Evolutionary conservation across 2,329 filamentous ascomycete species (phyloP).

Genomic region (Fusarium sulawesiense): DNA sequence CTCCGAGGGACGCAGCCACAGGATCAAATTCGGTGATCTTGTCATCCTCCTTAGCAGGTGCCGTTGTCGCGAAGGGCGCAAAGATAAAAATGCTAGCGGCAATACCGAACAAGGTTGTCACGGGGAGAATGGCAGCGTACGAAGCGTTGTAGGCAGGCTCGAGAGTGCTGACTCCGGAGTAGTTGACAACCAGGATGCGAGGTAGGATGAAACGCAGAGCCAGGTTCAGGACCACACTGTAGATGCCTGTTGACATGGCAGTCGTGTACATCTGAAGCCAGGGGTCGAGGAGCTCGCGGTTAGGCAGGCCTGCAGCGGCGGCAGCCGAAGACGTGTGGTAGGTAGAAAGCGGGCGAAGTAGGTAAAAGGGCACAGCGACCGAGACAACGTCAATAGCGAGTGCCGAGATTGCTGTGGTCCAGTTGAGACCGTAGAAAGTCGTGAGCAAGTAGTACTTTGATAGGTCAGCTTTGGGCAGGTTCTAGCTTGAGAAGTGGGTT

Average conservation of each 20-base stretch:
- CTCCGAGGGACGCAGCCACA: constrained; percentile 70
- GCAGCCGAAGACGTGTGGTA: constrained; percentile 67
- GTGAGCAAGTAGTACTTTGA: constrained; percentile 76
- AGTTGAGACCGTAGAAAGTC: constrained; percentile 79
- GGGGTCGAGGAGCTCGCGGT: constrained; percentile 74
- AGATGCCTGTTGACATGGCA: constrained; percentile 77
- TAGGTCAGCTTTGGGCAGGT: constrained; percentile 26
- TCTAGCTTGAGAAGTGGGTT: constrained; percentile 10
- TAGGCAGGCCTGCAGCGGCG: constrained; percentile 59
- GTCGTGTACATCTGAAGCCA: constrained; percentile 73
- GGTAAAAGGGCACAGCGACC: constrained; percentile 77
- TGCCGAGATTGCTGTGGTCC: constrained; percentile 68
- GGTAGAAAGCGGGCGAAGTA: constrained; percentile 75
- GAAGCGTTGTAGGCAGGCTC: constrained; percentile 73
- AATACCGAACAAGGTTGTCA: constrained; percentile 69
- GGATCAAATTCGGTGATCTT: constrained; percentile 69
- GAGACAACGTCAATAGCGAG: constrained; percentile 76
- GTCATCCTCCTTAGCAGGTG: constrained; percentile 61
- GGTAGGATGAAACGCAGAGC: constrained; percentile 79
- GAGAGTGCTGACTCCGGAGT: constrained; percentile 76
- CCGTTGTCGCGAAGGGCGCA: constrained; percentile 69
- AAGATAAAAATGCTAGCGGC: constrained; percentile 84
- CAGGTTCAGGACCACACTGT: constrained; percentile 76
- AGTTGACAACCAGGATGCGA: constrained; percentile 77
- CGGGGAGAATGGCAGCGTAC: constrained; percentile 70